Percentiles rank a stretch among this genome's conserved stretches.
phyloP scores from a whole-genome alignment of 805 yeast genomes.

The Yamadazyma olivae region DNA sequence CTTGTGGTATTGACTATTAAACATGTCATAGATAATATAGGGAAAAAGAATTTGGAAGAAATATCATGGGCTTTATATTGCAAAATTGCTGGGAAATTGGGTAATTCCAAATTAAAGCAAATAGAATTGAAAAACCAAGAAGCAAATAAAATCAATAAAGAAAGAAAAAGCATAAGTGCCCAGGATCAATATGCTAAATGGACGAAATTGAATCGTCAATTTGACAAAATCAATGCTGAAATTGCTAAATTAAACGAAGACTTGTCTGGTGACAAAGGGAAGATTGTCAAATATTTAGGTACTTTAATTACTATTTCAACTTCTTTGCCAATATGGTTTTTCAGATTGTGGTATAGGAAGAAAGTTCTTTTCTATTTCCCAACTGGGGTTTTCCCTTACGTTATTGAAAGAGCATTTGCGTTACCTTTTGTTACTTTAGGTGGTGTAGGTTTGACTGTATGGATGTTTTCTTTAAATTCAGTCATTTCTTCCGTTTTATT shows the following conservation, averaged over 20 bases:
- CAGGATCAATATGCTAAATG: constrained; percentile 95
- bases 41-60: constrained; percentile 30
- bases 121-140: constrained; percentile 35
- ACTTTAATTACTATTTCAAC: constrained; percentile 36
- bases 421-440: constrained; percentile 64
- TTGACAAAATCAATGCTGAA: constrained; percentile 55
- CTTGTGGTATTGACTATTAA: constrained; percentile 35
- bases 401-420: constrained; percentile 55
- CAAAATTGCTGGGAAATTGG: constrained; percentile 27
- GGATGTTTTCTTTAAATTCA: constrained; percentile 46
- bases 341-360: constrained; percentile 53
- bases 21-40: constrained; percentile 33
- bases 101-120: constrained; percentile 26
- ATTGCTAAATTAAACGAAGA: constrained; percentile 41
- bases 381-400: constrained; percentile 50
- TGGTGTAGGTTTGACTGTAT: constrained; percentile 55
- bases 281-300: constrained; percentile 31
- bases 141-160: constrained; percentile 44
- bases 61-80: constrained; percentile 38
- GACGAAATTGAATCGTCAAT: constrained; percentile 83
- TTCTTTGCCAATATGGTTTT: constrained; percentile 44
- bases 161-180: constrained; percentile 65
- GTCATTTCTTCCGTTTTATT: constrained; percentile 24
- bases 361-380: constrained; percentile 60
- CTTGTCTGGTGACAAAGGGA: constrained; percentile 33